These are phyloP conservation scores for Globisporangium acanthophoron DNA, from an alignment of 352 stramenopile species.

Conservation along the genomic window DNA sequence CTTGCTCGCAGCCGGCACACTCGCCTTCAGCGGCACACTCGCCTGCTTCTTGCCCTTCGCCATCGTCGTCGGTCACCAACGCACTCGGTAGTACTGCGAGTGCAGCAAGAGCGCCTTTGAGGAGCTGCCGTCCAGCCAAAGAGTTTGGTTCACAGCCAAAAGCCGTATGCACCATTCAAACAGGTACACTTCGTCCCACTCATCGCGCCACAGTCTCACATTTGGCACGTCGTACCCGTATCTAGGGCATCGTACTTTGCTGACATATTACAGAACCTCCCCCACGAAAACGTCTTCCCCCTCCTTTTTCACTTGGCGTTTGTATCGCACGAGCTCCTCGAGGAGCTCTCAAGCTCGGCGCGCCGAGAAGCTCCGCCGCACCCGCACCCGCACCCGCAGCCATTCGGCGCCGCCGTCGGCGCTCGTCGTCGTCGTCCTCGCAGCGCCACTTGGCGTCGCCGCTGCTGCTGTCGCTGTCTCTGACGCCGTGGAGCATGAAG, in stretches of 20 bases:
- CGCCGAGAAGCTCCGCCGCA: background rate
- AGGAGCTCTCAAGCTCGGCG: background rate
- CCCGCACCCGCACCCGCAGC: background rate
- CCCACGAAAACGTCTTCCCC: too few relatives aligned
- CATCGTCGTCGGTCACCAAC: conserved; percentile 4
- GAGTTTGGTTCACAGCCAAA: background rate
- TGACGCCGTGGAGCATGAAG: conserved; percentile 52
- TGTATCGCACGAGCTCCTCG: background rate
- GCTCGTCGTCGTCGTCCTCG: background rate
- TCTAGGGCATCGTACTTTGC: too few relatives aligned
- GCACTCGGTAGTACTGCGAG: background rate
- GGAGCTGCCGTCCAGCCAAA: background rate
- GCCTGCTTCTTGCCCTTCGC: conserved; percentile 11
- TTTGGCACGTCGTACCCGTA: too few relatives aligned
- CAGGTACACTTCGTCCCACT: background rate
- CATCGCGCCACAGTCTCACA: too few relatives aligned
- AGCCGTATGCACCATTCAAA: background rate
- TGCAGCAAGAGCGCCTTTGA: background rate
- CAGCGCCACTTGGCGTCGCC: background rate
- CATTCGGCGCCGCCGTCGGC: background rate
- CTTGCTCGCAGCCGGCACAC: conserved; percentile 13
- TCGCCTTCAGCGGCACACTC: conserved; percentile 17
- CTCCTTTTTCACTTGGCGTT: background rate
- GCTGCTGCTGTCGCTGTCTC: background rate
- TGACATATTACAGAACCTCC: too few relatives aligned